phyloP scores from a whole-genome alignment of 768 basidiomycete species.

The Lactarius hatsudake region DNA sequence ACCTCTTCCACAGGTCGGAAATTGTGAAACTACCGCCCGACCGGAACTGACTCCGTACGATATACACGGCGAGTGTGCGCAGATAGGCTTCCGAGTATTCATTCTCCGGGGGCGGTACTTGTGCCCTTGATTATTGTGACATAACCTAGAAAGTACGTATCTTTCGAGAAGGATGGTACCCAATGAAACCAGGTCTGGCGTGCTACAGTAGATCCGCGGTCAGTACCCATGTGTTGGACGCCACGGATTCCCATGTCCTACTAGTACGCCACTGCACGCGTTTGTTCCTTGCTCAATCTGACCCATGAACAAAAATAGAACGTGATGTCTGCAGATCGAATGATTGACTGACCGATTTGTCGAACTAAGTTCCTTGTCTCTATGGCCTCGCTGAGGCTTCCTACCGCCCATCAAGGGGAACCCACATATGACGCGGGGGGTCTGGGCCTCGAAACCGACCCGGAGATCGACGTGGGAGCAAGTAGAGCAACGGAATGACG shows the following conservation, averaged over 20 bases:
- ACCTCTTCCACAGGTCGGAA: too few relatives aligned
- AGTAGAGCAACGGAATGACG: constrained; percentile 7
- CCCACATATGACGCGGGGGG: not conserved
- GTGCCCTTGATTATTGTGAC: too few relatives aligned
- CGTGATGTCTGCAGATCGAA: not conserved
- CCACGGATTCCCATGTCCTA: not conserved
- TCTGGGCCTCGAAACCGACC: not conserved
- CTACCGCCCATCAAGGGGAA: not conserved
- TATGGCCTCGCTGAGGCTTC: not conserved
- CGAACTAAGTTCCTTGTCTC: not conserved
- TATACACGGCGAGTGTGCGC: too few relatives aligned
- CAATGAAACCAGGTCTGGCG: too few relatives aligned
- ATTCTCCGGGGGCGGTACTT: too few relatives aligned
- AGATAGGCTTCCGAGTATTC: too few relatives aligned
- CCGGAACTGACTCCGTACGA: too few relatives aligned
- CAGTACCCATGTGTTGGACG: too few relatives aligned
- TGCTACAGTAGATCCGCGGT: too few relatives aligned
- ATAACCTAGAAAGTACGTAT: too few relatives aligned
- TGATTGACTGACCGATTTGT: not conserved
- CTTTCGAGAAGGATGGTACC: too few relatives aligned
- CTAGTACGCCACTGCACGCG: not conserved
- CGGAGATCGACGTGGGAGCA: constrained; percentile 15
- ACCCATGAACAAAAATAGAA: not conserved
- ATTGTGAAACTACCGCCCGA: too few relatives aligned
- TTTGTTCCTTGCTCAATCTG: not conserved